Evolutionary conservation across 306 rosid genomes (phyloP).

Genomic region (Castanea sativa): DNA sequence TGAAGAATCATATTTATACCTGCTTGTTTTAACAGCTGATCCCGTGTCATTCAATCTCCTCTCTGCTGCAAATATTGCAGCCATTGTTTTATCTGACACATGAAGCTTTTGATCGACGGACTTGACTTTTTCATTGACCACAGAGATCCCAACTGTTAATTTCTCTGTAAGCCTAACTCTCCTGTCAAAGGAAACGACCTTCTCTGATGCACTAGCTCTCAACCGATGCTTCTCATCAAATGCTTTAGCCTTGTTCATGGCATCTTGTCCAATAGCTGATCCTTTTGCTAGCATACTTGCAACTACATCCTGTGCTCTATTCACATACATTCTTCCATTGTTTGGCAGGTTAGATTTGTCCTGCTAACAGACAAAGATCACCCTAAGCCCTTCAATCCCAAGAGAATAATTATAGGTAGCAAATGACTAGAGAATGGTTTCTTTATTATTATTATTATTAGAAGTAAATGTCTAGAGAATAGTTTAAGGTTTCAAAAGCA

Average conservation of each 20-base stretch:
- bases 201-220: conserved; percentile 83
- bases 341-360: conserved; percentile 38
- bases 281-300: conserved; percentile 72
- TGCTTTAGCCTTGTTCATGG: conserved; percentile 88
- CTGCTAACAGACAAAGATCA: conserved; percentile 31
- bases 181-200: conserved; percentile 76
- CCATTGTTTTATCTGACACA: conserved; percentile 93
- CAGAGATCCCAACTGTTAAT: conserved; percentile 73
- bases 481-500: not conserved
- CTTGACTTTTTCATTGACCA: conserved; percentile 88
- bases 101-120: conserved; percentile 83
- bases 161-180: conserved; percentile 82
- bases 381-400: conserved; percentile 10
- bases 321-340: conserved; percentile 65
- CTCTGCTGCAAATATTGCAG: conserved; percentile 84
- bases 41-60: conserved; percentile 86
- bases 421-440: not conserved
- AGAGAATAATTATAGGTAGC: not conserved
- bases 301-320: conserved; percentile 79
- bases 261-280: conserved; percentile 87
- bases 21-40: conserved; percentile 93
- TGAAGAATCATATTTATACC: conserved; percentile 37
- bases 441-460: no score
- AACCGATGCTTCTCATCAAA: conserved; percentile 91
- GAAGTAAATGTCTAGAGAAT: not conserved